These are phyloP conservation scores for Globisporangium paroecandrum DNA, from an alignment of 352 stramenopile genomes.

Conservation along the genomic window DNA sequence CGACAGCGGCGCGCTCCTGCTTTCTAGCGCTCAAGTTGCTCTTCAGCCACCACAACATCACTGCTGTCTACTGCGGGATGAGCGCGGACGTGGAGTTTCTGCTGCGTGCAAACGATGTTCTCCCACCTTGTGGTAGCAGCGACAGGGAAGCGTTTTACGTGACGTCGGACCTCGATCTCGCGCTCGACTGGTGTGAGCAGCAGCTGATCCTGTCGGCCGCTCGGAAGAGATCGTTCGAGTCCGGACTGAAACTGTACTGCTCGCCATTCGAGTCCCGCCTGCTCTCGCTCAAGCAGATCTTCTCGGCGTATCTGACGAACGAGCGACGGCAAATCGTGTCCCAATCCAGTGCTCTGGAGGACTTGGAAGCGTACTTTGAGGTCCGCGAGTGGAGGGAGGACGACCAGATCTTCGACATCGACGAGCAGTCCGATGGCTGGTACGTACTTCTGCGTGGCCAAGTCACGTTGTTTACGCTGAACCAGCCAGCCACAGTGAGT, in stretches of 20 bases:
- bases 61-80: conserved; percentile 69
- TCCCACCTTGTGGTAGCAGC: conserved; percentile 14
- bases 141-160: conserved; percentile 30
- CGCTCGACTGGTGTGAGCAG: conserved; percentile 64
- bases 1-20: conserved; percentile 65
- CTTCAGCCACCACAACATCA: conserved; percentile 44
- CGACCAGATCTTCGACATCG: conserved; percentile 36
- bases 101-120: conserved; percentile 54
- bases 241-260: conserved; percentile 21
- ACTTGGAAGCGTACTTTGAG: conserved; percentile 36
- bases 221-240: conserved; percentile 35
- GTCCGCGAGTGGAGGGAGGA: conserved; percentile 30
- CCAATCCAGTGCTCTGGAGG: conserved; percentile 20
- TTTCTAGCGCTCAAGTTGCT: conserved; percentile 68
- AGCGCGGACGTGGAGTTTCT: conserved; percentile 47
- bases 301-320: conserved; percentile 38
- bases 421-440: conserved; percentile 40
- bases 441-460: conserved; percentile 50
- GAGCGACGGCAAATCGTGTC: conserved; percentile 16
- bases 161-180: conserved; percentile 45
- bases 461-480: conserved; percentile 38
- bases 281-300: conserved; percentile 38
- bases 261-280: conserved; percentile 26
- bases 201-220: conserved; percentile 48
- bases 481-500: neutral